Percentiles rank a stretch among this genome's conserved stretches.
Evolutionary conservation across 2,329 filamentous ascomycete genomes (phyloP).

Genomic region (Cercospora brassicicola): DNA sequence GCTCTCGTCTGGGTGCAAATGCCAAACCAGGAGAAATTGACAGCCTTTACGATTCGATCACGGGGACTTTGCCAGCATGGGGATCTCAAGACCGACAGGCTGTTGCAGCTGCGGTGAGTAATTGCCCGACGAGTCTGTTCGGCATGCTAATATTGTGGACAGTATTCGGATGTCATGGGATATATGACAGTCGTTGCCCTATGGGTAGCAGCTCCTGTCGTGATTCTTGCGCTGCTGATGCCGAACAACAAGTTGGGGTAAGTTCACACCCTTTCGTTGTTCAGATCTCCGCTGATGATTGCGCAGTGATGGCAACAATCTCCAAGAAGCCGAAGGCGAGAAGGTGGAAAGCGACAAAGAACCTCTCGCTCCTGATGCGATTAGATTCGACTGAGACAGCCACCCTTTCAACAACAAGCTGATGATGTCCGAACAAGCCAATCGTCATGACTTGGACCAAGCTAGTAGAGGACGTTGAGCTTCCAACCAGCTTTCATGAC

Average conservation of each 20-base stretch:
- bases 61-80: conserved; percentile 44
- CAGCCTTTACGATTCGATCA: conserved; percentile 50
- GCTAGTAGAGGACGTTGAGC: conserved; percentile 28
- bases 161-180: conserved; percentile 29
- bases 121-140: conserved; percentile 22
- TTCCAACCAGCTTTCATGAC: conserved; percentile 47
- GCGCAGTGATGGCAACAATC: conserved; percentile 12
- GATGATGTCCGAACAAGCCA: background rate
- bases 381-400: background rate
- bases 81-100: conserved; percentile 46
- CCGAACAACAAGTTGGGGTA: conserved; percentile 21
- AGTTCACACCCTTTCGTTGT: background rate
- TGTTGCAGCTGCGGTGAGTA: conserved; percentile 38
- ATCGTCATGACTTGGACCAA: background rate
- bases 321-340: conserved; percentile 2
- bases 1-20: conserved; percentile 40
- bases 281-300: background rate
- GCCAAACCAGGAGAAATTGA: conserved; percentile 40
- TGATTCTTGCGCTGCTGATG: conserved; percentile 20
- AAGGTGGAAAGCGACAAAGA: background rate
- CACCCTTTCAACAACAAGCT: background rate
- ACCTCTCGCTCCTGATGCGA: background rate
- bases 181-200: conserved; percentile 27
- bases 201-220: conserved; percentile 13
- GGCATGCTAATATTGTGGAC: conserved; percentile 22